These are phyloP conservation scores for Barnettozyma hawaiiensis DNA, from an alignment of 1,139 yeast genomes.

Conservation along the genomic window DNA sequence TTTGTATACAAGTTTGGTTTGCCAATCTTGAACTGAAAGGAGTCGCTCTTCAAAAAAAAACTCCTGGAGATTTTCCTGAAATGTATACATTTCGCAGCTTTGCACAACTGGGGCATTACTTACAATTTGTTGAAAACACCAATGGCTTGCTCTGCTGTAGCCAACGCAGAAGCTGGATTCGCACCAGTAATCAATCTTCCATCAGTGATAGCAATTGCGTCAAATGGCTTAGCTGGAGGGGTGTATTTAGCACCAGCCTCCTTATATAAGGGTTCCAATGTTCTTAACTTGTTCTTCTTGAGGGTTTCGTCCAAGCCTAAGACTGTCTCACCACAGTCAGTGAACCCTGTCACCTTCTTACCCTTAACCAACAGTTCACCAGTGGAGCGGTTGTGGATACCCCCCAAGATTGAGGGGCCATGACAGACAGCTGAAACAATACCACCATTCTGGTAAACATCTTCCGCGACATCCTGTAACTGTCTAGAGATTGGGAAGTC, in stretches of 20 bases:
- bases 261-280: constrained; percentile 35
- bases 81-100: too few relatives aligned
- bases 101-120: background rate
- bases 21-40: too few relatives aligned
- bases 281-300: constrained; percentile 31
- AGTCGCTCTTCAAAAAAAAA: too few relatives aligned
- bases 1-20: too few relatives aligned
- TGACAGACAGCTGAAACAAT: constrained; percentile 62
- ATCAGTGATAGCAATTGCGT: constrained; percentile 43
- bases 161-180: constrained; percentile 54
- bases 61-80: background rate
- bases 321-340: constrained; percentile 46
- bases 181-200: constrained; percentile 56
- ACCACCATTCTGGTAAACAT: constrained; percentile 46
- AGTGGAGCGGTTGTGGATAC: constrained; percentile 36
- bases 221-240: constrained; percentile 49
- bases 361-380: constrained; percentile 46
- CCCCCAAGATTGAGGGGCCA: constrained; percentile 53
- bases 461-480: constrained; percentile 41
- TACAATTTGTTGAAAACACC: constrained; percentile 11
- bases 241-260: constrained; percentile 40
- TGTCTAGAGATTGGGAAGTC: constrained; percentile 50
- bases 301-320: constrained; percentile 36
- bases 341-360: constrained; percentile 55
- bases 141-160: constrained; percentile 38